phyloP scores from a whole-genome alignment of 257 asterid species.

The Scutellaria barbata region DNA sequence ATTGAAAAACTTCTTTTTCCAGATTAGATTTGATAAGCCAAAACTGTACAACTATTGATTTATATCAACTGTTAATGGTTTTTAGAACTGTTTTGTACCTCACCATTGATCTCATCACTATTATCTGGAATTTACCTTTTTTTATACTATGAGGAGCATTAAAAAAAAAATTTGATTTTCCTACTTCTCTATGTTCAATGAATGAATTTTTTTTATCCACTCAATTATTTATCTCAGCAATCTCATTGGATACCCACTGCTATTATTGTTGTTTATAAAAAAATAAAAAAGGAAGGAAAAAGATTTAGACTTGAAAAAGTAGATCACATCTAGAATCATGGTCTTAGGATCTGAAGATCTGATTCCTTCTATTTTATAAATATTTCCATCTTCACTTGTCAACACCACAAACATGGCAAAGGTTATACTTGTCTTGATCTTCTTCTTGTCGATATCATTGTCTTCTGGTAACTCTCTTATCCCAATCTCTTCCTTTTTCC shows the following conservation, averaged over 20 bases:
- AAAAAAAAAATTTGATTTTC: too few relatives aligned
- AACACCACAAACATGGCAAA: slow-evolving; percentile 18
- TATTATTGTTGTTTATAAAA: background rate
- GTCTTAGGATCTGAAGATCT: slow-evolving; percentile 37
- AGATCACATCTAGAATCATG: slow-evolving; percentile 34
- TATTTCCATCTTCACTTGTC: slow-evolving; percentile 22
- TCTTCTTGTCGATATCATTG: slow-evolving; percentile 36
- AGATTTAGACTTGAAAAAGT: slow-evolving; percentile 31
- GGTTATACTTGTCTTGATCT: slow-evolving; percentile 36
- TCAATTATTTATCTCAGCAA: background rate
- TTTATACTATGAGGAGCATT: too few relatives aligned
- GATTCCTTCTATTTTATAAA: slow-evolving; percentile 15
- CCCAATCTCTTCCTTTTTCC: background rate
- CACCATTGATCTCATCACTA: too few relatives aligned
- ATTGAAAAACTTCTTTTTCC: background rate
- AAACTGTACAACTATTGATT: too few relatives aligned
- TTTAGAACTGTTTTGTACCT: too few relatives aligned
- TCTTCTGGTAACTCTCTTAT: slow-evolving; percentile 47
- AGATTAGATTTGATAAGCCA: too few relatives aligned
- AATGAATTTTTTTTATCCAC: too few relatives aligned
- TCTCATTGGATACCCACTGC: background rate
- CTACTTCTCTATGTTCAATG: too few relatives aligned
- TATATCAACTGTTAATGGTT: too few relatives aligned
- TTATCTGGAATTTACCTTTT: too few relatives aligned
- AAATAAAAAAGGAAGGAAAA: slow-evolving; percentile 30